Evolutionary conservation across 2,329 filamentous ascomycete genomes (phyloP).

Genomic region (Verticillium albo-atrum): DNA sequence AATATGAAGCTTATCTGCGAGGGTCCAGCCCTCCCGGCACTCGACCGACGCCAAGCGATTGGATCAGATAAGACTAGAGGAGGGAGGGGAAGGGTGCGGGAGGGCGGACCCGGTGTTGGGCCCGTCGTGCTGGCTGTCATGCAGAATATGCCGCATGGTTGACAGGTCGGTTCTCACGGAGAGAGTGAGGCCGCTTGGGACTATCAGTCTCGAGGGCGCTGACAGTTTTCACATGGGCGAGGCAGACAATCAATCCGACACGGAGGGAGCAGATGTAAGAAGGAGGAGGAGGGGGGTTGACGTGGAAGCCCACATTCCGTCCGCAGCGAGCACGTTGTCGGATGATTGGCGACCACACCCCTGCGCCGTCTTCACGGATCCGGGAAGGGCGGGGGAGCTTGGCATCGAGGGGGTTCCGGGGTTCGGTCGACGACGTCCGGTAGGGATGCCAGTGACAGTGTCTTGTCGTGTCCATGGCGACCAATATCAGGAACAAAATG

Average conservation of each 20-base stretch:
- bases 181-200: too few species aligned
- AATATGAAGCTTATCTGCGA: not conserved
- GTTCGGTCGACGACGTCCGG: not conserved
- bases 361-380: not conserved
- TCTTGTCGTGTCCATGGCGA: not conserved
- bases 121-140: not conserved
- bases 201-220: too few species aligned
- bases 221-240: not conserved
- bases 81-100: not conserved
- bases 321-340: conserved; percentile 10
- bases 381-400: conserved; percentile 2
- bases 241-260: not conserved
- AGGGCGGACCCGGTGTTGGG: not conserved
- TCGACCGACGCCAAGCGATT: not conserved
- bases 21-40: not conserved
- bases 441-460: conserved; percentile 1
- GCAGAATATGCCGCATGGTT: too few species aligned
- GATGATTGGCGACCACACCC: conserved; percentile 12
- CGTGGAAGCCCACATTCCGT: not conserved
- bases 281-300: not conserved
- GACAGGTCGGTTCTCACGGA: too few species aligned
- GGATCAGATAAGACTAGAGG: not conserved
- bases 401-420: conserved; percentile 2
- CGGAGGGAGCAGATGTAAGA: not conserved
- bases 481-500: not conserved